Base-by-base conservation (phyloP, 768 basidiomycete species). In the Butyriboletus loyo region DNA sequence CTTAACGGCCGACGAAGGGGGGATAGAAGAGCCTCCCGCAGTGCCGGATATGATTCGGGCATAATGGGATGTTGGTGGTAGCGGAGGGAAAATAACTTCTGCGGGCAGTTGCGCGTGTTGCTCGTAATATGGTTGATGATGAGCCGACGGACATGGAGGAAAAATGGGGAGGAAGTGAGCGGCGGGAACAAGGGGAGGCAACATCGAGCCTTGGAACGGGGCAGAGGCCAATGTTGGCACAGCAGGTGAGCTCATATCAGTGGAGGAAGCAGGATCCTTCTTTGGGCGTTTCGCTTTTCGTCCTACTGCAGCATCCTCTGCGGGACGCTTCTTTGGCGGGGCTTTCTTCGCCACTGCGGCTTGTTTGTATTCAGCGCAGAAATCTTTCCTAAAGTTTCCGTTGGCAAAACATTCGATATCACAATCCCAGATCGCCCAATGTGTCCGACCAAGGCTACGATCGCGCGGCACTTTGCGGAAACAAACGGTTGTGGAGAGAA, bases 401-500 rank as follows among this genome's bases (percentile, higher is more conserved):
- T 83, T 85, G 52, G 81, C 78, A 62, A 96, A 96, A 60, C 92
- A 93, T 22, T 84, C 82, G 41, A 92, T 66, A 63, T 91, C 89
- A 49, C 87, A 84, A 52, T 90, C 85, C 68, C 82, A 87, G 56
- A 95, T 89, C 3, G 88, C 88, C 93, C 93, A 95, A 31, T 87
- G 80, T 22, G 89, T 90, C 43, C 92, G 82, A 31, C 93, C 91
- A 31, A 88, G 80, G 24, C 83, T 78, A 13, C 87, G 82, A 53
- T 90, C 86, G 21, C 93, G 76, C 3, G 84, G 81, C 0, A 87
- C 83, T 61, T 96, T 97, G 56, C 92, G 83, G 70, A 97, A 98
- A 61, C 87, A 88, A 34, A 87, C 83, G 39, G 95, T 96, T 4
- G 94, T 92, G 57, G 90, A 93, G 24, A 98, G 79, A 43, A 95